Evolutionary conservation across 306 rosid species (phyloP).

Genomic region (Cicer pinnatifidum): DNA sequence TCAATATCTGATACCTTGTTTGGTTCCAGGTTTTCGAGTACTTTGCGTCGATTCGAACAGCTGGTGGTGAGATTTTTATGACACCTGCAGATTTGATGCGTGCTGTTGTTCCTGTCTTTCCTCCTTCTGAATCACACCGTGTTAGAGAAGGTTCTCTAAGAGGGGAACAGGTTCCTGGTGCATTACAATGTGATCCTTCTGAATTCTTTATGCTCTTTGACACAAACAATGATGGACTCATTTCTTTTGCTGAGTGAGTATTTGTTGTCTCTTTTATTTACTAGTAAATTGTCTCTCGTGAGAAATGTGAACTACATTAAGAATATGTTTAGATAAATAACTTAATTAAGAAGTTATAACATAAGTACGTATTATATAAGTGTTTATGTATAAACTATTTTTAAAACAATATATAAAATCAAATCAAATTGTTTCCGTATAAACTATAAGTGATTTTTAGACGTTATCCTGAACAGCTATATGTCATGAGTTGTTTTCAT

Average conservation of each 20-base stretch:
- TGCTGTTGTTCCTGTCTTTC: conserved; percentile 75
- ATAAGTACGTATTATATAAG: too few relatives aligned
- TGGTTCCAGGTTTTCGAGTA: conserved; percentile 66
- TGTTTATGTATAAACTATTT: too few relatives aligned
- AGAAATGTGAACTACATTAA: background rate
- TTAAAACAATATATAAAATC: too few relatives aligned
- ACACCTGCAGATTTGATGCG: conserved; percentile 76
- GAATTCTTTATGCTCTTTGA: conserved; percentile 83
- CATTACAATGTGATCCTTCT: conserved; percentile 62
- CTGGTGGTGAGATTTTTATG: conserved; percentile 65
- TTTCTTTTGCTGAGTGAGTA: conserved; percentile 75
- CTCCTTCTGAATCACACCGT: conserved; percentile 69
- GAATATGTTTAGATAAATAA: too few relatives aligned
- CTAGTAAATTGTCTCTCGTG: background rate
- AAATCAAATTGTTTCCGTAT: too few relatives aligned
- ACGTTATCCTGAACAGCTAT: too few relatives aligned
- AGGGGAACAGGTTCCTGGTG: conserved; percentile 69
- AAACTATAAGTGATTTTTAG: too few relatives aligned
- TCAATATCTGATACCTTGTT: background rate
- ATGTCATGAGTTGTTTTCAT: too few relatives aligned
- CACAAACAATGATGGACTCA: conserved; percentile 79
- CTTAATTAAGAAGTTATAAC: too few relatives aligned
- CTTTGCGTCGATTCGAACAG: conserved; percentile 57
- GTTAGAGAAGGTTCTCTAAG: conserved; percentile 71
- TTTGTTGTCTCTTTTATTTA: conserved; percentile 13